phyloP scores from a whole-genome alignment of 441 rosid genomes.

The Macaranga tanarius region DNA sequence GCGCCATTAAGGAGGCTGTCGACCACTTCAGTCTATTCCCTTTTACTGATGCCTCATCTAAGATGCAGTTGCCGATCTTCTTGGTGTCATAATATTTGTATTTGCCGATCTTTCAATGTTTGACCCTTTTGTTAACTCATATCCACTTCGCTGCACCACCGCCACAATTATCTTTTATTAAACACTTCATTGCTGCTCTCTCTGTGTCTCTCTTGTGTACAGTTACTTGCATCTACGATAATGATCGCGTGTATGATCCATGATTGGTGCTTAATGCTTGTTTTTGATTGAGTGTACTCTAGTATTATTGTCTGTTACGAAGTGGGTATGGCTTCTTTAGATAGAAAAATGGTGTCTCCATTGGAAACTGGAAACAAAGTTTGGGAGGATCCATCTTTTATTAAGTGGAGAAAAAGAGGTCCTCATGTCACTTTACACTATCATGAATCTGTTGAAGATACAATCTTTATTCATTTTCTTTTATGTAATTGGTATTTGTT shows the following conservation, averaged over 20 bases:
- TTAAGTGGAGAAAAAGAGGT: constrained; percentile 91
- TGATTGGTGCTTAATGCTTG: neutral
- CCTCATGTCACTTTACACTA: constrained; percentile 84
- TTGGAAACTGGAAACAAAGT: constrained; percentile 53
- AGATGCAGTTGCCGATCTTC: no score
- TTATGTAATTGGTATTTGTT: neutral
- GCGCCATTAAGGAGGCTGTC: no score
- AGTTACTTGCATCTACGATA: no score
- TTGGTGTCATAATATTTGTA: no score
- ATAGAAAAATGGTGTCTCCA: constrained; percentile 51
- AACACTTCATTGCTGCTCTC: neutral
- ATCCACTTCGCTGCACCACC: neutral
- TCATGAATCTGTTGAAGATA: constrained; percentile 92
- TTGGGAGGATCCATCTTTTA: constrained; percentile 87
- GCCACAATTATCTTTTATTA: neutral
- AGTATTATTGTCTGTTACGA: neutral
- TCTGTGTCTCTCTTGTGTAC: neutral
- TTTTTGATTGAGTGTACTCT: neutral
- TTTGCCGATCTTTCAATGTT: neutral
- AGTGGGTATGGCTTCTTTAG: constrained; percentile 52
- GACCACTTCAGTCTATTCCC: no score
- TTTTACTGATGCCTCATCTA: no score
- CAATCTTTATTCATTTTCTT: neutral
- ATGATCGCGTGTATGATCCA: neutral
- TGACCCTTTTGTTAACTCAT: neutral